Evolutionary conservation across 1,139 yeast genomes (phyloP), one percentile per base, ranked within the genome.

Genomic region (Groenewaldozyma auringiensis): DNA sequence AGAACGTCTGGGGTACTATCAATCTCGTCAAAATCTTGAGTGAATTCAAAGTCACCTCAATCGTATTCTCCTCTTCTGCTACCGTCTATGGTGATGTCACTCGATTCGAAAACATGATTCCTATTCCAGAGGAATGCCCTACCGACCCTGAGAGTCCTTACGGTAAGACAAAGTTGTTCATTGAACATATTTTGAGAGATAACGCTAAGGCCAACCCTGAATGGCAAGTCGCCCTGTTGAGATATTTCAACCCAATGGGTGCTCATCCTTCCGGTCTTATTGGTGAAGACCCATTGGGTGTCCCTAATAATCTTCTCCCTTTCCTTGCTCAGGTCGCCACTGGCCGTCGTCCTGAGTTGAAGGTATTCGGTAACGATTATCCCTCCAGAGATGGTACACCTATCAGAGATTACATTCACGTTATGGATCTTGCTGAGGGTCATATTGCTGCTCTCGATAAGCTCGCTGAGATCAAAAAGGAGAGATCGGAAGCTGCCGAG

Each of bases 11-110:
- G 27, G 92, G 94, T 29, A 78, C 92, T 22, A 64, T 82, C 51
- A 74, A 68, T 47, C 69, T 85, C 52, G 62, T 84, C 53, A 69
- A 73, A 50, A 77, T 74, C 13, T 75, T 81, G 77, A 64, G 69
- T 40, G 63, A 65, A 43, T 56, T 54, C 54, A 58, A 70, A 48
- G 78, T 81, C 44, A 68, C 70, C 49, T 73, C 74, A n/a, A 66
- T 85, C 53, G 89, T 84, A 8, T 83, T 84, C 63, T 78, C 85
- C 37, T 82, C 89, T 1, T 79, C 87, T 22, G 94, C 94, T 13
- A 84, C 94, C 11, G 94, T 84, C 11, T 84, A 84, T 59, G 94
- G 94, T 16, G 94, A 83, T 61, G 92, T 83, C 40, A 81, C 88
- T 20, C 69, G 88, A 45, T 81, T 81, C 58, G 77, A 76, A 49